These are phyloP conservation scores for Russula ochroleuca DNA, from an alignment of 768 basidiomycete species.

Conservation along the genomic window DNA sequence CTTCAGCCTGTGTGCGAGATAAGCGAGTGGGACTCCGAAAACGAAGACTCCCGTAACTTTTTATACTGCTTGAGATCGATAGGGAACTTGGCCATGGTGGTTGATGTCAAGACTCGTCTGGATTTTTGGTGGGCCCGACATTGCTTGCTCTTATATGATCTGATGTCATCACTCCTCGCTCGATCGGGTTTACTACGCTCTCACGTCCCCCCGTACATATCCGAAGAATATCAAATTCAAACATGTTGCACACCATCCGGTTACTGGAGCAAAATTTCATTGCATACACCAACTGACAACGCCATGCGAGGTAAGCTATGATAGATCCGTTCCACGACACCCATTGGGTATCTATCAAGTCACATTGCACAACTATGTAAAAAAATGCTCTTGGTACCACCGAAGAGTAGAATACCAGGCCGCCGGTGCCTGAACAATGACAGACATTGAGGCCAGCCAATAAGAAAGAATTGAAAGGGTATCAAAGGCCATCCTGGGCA, in stretches of 20 bases:
- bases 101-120: conserved; percentile 2
- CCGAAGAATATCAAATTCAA: too few species aligned
- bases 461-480: neutral
- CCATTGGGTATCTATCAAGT: neutral
- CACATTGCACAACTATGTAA: neutral
- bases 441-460: neutral
- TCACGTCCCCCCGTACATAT: too few species aligned
- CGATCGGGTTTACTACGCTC: neutral
- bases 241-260: neutral
- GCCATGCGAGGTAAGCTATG: neutral
- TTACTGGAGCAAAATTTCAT: neutral
- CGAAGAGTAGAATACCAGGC: conserved; percentile 3
- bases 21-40: neutral
- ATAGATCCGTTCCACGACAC: neutral
- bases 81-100: conserved; percentile 27
- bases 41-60: conserved; percentile 9
- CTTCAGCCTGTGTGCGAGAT: conserved; percentile 45
- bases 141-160: neutral
- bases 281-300: neutral
- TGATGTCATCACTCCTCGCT: neutral
- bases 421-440: conserved; percentile 1
- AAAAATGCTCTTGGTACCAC: neutral
- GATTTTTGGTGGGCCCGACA: neutral
- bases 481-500: neutral
- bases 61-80: conserved; percentile 26